These are phyloP conservation scores for Exophiala sideris DNA, from an alignment of 2,329 filamentous ascomycete genomes.

Conservation along the genomic window DNA sequence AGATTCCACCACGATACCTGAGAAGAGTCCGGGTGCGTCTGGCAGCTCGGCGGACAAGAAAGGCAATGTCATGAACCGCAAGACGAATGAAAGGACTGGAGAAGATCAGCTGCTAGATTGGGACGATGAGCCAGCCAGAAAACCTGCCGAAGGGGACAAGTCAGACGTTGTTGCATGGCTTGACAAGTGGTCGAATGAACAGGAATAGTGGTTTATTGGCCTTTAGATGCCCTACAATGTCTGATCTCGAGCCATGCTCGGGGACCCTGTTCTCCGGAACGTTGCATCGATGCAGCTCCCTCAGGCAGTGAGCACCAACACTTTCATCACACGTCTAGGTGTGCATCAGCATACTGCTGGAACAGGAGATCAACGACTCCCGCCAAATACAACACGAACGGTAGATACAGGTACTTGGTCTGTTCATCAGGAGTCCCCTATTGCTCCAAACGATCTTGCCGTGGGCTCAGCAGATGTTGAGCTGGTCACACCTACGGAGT, in stretches of 20 bases:
- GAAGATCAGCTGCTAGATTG: constrained; percentile 27
- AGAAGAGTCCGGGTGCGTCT: constrained; percentile 7
- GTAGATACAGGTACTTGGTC: too few relatives aligned
- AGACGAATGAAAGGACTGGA: constrained; percentile 26
- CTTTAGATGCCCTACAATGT: not conserved
- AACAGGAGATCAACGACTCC: too few relatives aligned
- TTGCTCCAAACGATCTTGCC: too few relatives aligned
- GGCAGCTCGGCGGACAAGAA: constrained; percentile 14
- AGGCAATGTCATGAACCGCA: constrained; percentile 22
- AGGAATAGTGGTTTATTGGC: not conserved
- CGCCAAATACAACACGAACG: too few relatives aligned
- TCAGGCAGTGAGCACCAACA: too few relatives aligned
- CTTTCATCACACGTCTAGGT: too few relatives aligned
- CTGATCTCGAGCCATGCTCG: not conserved
- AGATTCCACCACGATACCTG: constrained; percentile 11
- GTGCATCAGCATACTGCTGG: too few relatives aligned
- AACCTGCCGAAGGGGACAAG: constrained; percentile 17
- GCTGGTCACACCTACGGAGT: too few relatives aligned
- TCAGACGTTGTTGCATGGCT: constrained; percentile 27
- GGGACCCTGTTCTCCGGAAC: too few relatives aligned
- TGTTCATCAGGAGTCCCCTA: too few relatives aligned
- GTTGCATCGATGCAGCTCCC: too few relatives aligned
- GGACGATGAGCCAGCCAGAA: constrained; percentile 27
- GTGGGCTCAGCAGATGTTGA: too few relatives aligned
- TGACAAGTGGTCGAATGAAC: constrained; percentile 26